A percentile compares a stretch with the other conserved stretches of the same genome.
Conservation (phyloP, 1,284 basidiomycete species). For the Microbotryum lychnidis-dioicae region DNA sequence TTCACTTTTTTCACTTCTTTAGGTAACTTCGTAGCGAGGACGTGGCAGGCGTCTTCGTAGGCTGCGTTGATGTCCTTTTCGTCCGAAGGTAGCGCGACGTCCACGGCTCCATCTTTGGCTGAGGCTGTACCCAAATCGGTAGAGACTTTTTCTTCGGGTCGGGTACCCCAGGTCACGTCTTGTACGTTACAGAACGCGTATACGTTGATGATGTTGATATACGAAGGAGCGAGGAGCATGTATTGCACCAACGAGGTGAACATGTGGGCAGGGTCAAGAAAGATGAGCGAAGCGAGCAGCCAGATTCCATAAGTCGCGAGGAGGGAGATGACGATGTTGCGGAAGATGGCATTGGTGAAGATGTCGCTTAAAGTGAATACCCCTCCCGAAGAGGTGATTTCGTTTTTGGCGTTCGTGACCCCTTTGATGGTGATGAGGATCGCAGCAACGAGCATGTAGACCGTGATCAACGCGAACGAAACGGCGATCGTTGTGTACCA, state of each 20-base stretch:
- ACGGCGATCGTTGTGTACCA: slow-evolving; percentile 71
- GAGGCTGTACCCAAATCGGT: slow-evolving; percentile 27
- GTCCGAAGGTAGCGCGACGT: slow-evolving; percentile 67
- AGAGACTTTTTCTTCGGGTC: slow-evolving; percentile 36
- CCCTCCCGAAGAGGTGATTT: slow-evolving; percentile 43
- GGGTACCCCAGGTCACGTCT: slow-evolving; percentile 29
- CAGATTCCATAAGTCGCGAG: slow-evolving; percentile 80
- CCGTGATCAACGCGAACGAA: slow-evolving; percentile 76
- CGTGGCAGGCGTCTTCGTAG: slow-evolving; percentile 74
- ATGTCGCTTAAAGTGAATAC: slow-evolving; percentile 51
- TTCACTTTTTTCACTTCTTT: slow-evolving; percentile 58
- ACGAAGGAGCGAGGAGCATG: slow-evolving; percentile 81
- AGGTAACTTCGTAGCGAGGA: slow-evolving; percentile 62
- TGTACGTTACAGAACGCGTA: slow-evolving; percentile 56
- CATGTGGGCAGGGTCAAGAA: slow-evolving; percentile 64
- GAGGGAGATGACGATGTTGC: slow-evolving; percentile 72
- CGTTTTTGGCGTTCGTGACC: slow-evolving; percentile 47
- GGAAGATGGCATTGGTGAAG: slow-evolving; percentile 68
- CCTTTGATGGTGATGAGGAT: slow-evolving; percentile 73
- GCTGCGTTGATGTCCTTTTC: slow-evolving; percentile 78
- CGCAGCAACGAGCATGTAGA: slow-evolving; percentile 82
- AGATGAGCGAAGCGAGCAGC: slow-evolving; percentile 65
- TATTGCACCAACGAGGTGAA: slow-evolving; percentile 91
- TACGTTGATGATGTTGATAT: slow-evolving; percentile 82
- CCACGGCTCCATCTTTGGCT: slow-evolving; percentile 56